Evolutionary conservation across 148 eudicot species (phyloP), one percentile per base, ranked within the genome.

Genomic region (Rhododendron kiyosumense): DNA sequence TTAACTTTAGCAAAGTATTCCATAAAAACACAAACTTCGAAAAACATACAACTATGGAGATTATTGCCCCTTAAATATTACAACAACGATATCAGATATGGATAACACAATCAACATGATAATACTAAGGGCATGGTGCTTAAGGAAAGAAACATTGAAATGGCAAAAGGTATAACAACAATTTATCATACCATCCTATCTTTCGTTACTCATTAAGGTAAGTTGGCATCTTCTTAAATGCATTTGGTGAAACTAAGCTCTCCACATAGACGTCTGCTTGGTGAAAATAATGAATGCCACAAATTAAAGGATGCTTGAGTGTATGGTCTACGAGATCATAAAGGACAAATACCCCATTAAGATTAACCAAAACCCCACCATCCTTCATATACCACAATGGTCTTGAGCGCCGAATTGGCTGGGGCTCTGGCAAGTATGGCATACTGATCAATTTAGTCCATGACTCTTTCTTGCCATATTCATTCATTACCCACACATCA

Each of bases 401-500:
- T 22, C 11, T 20, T 76, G 79, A 38, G 79, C 13, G 45, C 26
- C 24, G 49, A 38, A 15, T 43, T 20, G n/a, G 79, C 10, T 7
- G 43, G 10, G 22, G 46, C 46, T 38, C 48, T 3, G 79, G 48
- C 46, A 76, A 76, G 26, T 76, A 76, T 38, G 46, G 28, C 26
- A 76, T 20, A 38, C 28, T 36, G 24, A 76, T 18, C 48, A 76
- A 20, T 76, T 76, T 76, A 7, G 28, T 76, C 79, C 79, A 76
- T 18, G 49, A 76, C 13, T 18, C 79, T 76, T 76, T 38, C 79
- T 4, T 38, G 26, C 79, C 79, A 38, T 76, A 76, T 20, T 76
- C 79, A 76, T 76, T 76, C 79, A 76, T 76, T 38, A 76, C 48
- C 79, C 48, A 76, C 79, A 76, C 49, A 38, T 76, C 79, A 38